Conservation (phyloP, 805 yeast genomes). For the Lipomyces oligophaga region DNA sequence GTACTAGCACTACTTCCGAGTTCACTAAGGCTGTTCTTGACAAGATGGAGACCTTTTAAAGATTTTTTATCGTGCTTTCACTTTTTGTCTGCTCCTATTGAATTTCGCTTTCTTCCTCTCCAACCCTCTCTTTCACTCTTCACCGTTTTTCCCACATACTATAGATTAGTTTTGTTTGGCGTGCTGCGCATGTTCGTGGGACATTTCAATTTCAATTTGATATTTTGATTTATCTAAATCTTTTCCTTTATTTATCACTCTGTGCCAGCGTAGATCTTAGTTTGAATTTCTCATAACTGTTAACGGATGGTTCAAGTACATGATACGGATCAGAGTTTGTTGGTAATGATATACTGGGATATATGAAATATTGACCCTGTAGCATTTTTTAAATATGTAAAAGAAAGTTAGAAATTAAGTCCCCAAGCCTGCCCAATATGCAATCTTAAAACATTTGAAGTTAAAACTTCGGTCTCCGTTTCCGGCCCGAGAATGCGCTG, state of each 20-base stretch:
- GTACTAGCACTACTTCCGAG: constrained; percentile 82
- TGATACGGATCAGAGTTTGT: too few species aligned
- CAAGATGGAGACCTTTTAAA: constrained; percentile 24
- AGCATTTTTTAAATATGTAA: too few species aligned
- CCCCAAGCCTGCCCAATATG: too few species aligned
- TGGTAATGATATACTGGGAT: too few species aligned
- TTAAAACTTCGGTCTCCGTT: constrained; percentile 63
- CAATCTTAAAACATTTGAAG: too few species aligned
- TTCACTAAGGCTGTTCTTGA: constrained; percentile 84
- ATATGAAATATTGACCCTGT: too few species aligned
- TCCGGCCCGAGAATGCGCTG: constrained; percentile 87
- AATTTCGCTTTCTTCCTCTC: not conserved
- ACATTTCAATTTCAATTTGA: too few species aligned
- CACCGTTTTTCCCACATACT: not conserved
- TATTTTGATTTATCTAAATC: not conserved
- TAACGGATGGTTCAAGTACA: too few species aligned
- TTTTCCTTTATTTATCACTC: not conserved
- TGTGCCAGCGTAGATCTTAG: not conserved
- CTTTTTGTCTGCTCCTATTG: not conserved
- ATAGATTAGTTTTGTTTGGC: not conserved
- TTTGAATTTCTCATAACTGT: not conserved
- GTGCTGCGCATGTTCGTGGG: constrained; percentile 14
- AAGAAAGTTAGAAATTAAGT: too few species aligned
- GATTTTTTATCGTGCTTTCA: too few species aligned
- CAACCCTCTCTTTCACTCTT: not conserved